These are phyloP conservation scores for Mycena vulgaris DNA, from an alignment of 768 basidiomycete genomes.

Conservation along the genomic window DNA sequence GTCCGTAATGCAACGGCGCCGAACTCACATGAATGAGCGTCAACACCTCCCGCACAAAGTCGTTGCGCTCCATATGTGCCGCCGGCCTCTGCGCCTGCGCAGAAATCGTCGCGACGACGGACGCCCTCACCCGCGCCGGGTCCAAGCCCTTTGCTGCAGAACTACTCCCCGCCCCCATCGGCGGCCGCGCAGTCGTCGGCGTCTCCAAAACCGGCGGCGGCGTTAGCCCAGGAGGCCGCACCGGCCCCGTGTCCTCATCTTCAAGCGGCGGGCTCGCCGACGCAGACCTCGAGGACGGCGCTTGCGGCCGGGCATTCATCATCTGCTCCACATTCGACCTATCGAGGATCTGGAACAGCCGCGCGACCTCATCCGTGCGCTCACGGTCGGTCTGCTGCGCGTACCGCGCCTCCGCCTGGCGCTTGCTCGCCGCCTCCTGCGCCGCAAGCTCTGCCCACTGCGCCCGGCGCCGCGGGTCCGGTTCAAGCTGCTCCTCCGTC, in stretches of 20 bases:
- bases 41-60: conserved; percentile 73
- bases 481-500: no score
- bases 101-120: not conserved
- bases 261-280: conserved; percentile 53
- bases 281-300: conserved; percentile 32
- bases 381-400: no score
- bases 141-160: conserved; percentile 9
- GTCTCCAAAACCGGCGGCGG: conserved; percentile 39
- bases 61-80: conserved; percentile 61
- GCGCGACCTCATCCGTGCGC: conserved; percentile 54
- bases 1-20: no score
- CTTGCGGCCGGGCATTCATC: not conserved
- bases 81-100: not conserved
- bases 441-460: no score
- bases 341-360: conserved; percentile 29
- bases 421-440: no score
- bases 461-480: no score
- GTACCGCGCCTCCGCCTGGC: conserved; percentile 56
- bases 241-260: conserved; percentile 39
- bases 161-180: not conserved
- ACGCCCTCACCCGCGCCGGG: not conserved
- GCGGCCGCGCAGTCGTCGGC: conserved; percentile 41
- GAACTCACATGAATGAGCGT: conserved; percentile 75
- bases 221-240: not conserved
- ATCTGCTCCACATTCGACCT: not conserved